Evolutionary conservation across 371 early-diverging fungal species (phyloP), one percentile per base, ranked within the genome.

Genomic region (Capillidium rhysosporum): DNA sequence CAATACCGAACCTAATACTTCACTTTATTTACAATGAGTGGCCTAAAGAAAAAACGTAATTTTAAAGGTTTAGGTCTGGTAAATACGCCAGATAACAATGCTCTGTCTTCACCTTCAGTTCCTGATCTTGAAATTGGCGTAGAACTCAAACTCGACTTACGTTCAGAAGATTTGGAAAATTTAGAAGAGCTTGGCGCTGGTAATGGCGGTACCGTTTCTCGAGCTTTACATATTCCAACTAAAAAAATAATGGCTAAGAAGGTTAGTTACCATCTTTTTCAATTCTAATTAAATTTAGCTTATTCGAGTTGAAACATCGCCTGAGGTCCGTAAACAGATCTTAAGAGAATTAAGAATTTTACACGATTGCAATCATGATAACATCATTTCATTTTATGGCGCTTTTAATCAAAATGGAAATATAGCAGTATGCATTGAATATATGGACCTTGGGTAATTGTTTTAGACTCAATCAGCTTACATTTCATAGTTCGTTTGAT

Each of bases 351-450:
- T 91, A 52, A 79, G 84, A 61, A 84, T 88, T 65, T 71, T 91
- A 72, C 80, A 85, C 57, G 79, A 80, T 60, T 91, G 91, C 66
- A 77, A 82, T 59, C 79, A 80, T 38, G 73, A 70, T 49, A 83
- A 86, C 62, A 91, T 89, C 61, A 86, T 91, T n/a, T 76, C 80
- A 23, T 89, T 84, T 59, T 88, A 83, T 62, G 91, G 91, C 28
- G 88, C 91, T 21, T 91, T 80, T 60, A 71, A 80, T 64, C 72
- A 76, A 58, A 68, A 75, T 39, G 75, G 76, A 12, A 83, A 85
- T 66, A 78, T 91, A 56, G 84, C 81, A 26, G 84, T 89, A 56
- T 88, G 88, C 71, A 86, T 91, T 87, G 92, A 89, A 64, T 86
- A 77, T 64, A 87, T 91, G 87, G 82, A 84, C 59, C 65, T 74